These are phyloP conservation scores for Helicocarpus griseus DNA, from an alignment of 2,329 filamentous ascomycete genomes.

Conservation along the genomic window DNA sequence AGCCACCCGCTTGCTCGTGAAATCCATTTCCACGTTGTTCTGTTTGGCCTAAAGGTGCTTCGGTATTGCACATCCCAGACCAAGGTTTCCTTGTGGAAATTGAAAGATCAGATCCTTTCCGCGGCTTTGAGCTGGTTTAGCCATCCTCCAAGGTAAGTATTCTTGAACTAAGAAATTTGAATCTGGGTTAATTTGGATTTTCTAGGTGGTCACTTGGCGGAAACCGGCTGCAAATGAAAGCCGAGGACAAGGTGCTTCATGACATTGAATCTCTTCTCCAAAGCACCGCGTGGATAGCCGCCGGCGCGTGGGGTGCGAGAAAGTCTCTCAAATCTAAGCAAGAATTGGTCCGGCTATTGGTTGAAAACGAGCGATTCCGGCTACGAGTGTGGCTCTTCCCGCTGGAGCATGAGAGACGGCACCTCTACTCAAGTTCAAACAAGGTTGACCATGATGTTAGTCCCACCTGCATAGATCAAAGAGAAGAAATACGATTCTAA, in stretches of 20 bases:
- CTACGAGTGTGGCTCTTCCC: slow-evolving; percentile 86
- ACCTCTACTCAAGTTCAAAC: slow-evolving; percentile 36
- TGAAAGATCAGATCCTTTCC: slow-evolving; percentile 83
- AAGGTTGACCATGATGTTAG: slow-evolving; percentile 10
- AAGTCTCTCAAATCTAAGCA: slow-evolving; percentile 69
- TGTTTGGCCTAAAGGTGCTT: slow-evolving; percentile 73
- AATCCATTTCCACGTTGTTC: slow-evolving; percentile 76
- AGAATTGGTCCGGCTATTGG: slow-evolving; percentile 65
- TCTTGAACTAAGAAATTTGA: not conserved
- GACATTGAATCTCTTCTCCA: slow-evolving; percentile 64
- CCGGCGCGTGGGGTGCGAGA: slow-evolving; percentile 40
- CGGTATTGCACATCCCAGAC: slow-evolving; percentile 57
- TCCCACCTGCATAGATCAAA: too few species aligned
- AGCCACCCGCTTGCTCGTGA: slow-evolving; percentile 84
- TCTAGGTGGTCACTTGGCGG: slow-evolving; percentile 83
- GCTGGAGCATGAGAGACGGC: slow-evolving; percentile 53
- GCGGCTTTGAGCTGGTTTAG: slow-evolving; percentile 85
- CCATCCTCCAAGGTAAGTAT: slow-evolving; percentile 53
- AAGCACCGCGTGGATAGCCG: slow-evolving; percentile 51
- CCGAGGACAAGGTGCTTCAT: slow-evolving; percentile 70
- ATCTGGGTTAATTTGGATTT: slow-evolving; percentile 13
- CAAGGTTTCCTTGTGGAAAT: slow-evolving; percentile 61
- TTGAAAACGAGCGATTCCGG: slow-evolving; percentile 76
- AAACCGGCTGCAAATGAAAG: slow-evolving; percentile 86
- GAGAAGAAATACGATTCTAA: not conserved